Evolutionary conservation across 352 stramenopile genomes (phyloP), one percentile per base, ranked within the genome.

Genomic region (Phytophthora macrochlamydospora): DNA sequence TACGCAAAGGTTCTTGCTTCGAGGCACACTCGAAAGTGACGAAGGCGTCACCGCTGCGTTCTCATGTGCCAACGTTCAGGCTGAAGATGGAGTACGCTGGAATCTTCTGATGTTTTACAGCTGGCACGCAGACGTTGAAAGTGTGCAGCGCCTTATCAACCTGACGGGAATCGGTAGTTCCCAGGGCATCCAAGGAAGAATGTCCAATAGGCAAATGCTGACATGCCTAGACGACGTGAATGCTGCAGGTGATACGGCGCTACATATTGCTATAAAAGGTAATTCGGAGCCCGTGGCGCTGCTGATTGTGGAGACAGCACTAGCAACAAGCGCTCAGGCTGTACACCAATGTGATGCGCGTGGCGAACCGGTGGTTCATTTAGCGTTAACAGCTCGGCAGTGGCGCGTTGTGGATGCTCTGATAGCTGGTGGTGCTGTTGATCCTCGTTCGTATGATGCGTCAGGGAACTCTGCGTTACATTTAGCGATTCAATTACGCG

Each of bases 81-180:
- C 67, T 31, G 76, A 85, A 42, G 85, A 93, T 37, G 68, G 61
- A 4, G 50, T 66, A 49, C 62, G 65, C 24, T 92, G 83, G 85
- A 87, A 79, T 43, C 56, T 94, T 45, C 67, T 92, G 18, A 91
- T 92, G 84, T 92, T 84, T 56, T 75, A 89, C 6, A 81, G 82
- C 42, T 75, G 62, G 33, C 60, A 81, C 3, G 79, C 80, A 0
- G 78, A 94, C 37, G 31, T 92, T 4, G 67, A 79, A 8, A 54
- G 67, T 7, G 73, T 86, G 2, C 64, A 78, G 6, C 57, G 69
- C 9, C 65, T 91, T 13, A 55, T 76, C 8, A 48, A 50, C 43
- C 50, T 72, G 51, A 60, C 58, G 8, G 68, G 68, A 56, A 38
- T 35, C 57, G 48, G 37, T 51, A 46, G 31, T 24, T 31, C 49